phyloP scores from a whole-genome alignment of 768 basidiomycete genomes.

The Kwoniella shandongensis region DNA sequence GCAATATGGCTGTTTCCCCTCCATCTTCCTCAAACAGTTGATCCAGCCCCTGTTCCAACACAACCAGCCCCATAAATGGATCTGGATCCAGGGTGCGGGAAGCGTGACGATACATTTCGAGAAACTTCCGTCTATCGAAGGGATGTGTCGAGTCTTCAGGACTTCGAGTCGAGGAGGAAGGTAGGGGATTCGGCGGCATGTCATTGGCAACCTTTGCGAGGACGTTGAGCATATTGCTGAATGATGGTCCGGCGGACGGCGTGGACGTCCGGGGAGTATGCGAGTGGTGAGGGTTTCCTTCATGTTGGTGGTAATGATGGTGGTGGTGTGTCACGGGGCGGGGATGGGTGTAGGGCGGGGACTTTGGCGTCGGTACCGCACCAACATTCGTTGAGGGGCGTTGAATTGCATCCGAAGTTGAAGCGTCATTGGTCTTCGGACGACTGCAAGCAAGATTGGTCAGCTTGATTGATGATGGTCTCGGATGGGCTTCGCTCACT shows the following conservation, averaged over 20 bases:
- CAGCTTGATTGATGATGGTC: background rate
- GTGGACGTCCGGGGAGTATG: background rate
- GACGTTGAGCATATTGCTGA: conserved; percentile 15
- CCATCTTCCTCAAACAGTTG: conserved; percentile 1
- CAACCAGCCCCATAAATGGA: conserved; percentile 17
- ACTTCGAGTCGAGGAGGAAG: background rate
- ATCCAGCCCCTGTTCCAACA: conserved; percentile 13
- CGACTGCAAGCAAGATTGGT: background rate
- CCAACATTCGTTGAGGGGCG: too few species aligned
- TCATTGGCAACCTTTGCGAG: conserved; percentile 17
- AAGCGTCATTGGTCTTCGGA: background rate
- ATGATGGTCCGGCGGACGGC: conserved; percentile 4
- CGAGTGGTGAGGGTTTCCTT: background rate
- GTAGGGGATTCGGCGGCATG: conserved; percentile 10
- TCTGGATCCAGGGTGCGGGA: conserved; percentile 13
- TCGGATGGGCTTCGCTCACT: background rate
- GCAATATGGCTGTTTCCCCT: conserved; percentile 4
- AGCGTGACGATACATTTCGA: conserved; percentile 13
- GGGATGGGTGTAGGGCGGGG: too few species aligned
- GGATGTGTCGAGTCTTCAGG: background rate
- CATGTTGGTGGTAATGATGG: background rate
- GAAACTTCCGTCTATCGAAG: conserved; percentile 11
- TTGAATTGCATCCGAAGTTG: too few species aligned
- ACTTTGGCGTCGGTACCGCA: too few species aligned
- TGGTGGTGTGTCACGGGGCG: background rate